A percentile compares a stretch with the other conserved stretches of the same genome.
These are phyloP conservation scores for Obba rivulosa DNA, from an alignment of 768 basidiomycete species.

Conservation along the genomic window DNA sequence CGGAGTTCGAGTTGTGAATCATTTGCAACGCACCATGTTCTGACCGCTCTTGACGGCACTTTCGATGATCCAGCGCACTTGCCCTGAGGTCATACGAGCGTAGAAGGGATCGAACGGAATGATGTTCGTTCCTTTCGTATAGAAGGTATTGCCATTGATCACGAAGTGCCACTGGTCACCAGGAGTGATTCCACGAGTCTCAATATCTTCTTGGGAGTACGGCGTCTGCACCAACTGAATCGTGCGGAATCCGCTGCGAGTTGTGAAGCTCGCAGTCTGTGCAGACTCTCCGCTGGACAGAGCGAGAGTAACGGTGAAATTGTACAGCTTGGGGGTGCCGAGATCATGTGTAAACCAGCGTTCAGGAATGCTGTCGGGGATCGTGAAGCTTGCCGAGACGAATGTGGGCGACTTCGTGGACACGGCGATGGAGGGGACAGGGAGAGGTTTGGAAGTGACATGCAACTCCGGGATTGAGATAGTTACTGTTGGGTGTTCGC, in stretches of 20 bases:
- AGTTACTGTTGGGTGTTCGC: slow-evolving; percentile 31
- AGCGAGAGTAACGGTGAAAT: slow-evolving; percentile 39
- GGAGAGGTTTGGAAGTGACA: slow-evolving; percentile 32
- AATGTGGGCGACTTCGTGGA: slow-evolving; percentile 30
- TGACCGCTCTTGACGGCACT: slow-evolving; percentile 51
- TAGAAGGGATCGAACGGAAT: slow-evolving; percentile 63
- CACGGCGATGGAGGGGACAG: slow-evolving; percentile 17
- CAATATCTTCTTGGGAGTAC: slow-evolving; percentile 40
- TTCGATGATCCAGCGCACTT: slow-evolving; percentile 51
- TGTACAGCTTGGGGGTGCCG: slow-evolving; percentile 49
- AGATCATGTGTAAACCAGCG: slow-evolving; percentile 55
- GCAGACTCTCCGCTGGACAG: slow-evolving; percentile 13
- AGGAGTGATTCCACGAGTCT: slow-evolving; percentile 44
- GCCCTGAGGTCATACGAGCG: slow-evolving; percentile 41
- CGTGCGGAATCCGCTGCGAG: slow-evolving; percentile 55
- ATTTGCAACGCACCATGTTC: slow-evolving; percentile 44
- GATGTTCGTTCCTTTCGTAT: slow-evolving; percentile 50
- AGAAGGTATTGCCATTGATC: slow-evolving; percentile 53
- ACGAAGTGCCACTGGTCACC: slow-evolving; percentile 60
- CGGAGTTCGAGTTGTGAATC: no score
- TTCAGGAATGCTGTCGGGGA: slow-evolving; percentile 41
- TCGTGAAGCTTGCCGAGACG: slow-evolving; percentile 38
- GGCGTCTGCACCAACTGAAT: slow-evolving; percentile 46
- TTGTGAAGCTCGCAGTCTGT: slow-evolving; percentile 27
- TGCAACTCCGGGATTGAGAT: slow-evolving; percentile 45